Percentiles rank a stretch among this genome's conserved stretches.
phyloP scores from a whole-genome alignment of 805 yeast species.

The Yamadazyma laniorum region DNA sequence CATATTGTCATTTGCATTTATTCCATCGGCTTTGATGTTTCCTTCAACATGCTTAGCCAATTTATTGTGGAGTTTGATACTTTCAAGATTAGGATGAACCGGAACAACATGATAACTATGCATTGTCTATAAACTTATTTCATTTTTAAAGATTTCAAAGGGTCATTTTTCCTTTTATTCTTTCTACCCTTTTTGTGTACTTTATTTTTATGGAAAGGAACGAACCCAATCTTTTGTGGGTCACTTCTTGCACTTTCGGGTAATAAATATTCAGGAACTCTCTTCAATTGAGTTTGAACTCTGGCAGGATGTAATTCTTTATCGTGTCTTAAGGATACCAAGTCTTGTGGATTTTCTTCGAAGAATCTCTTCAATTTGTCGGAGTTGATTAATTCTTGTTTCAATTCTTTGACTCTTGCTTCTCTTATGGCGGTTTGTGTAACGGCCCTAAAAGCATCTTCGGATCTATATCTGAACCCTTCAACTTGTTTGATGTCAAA shows the following conservation, averaged over 20 bases:
- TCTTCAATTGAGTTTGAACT: constrained; percentile 79
- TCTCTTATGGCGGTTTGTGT: constrained; percentile 88
- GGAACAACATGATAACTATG: too few relatives aligned
- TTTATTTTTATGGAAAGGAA: constrained; percentile 63
- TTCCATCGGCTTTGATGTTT: constrained; percentile 51
- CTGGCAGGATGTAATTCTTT: constrained; percentile 81
- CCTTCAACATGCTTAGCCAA: constrained; percentile 58
- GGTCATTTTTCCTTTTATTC: constrained; percentile 47
- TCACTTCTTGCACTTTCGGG: constrained; percentile 71
- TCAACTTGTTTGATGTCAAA: constrained; percentile 92
- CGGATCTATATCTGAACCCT: constrained; percentile 93
- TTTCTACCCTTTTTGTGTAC: constrained; percentile 42
- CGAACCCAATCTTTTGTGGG: constrained; percentile 60
- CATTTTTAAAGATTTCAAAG: constrained; percentile 51
- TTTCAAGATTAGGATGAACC: constrained; percentile 35
- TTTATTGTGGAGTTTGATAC: constrained; percentile 54
- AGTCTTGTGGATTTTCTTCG: constrained; percentile 95
- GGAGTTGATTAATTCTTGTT: constrained; percentile 80
- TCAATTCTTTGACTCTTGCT: constrained; percentile 86
- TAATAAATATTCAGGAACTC: constrained; percentile 88
- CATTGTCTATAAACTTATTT: constrained; percentile 3
- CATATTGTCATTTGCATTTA: constrained; percentile 45
- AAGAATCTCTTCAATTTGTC: constrained; percentile 91
- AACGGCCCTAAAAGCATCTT: constrained; percentile 95
- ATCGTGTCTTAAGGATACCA: constrained; percentile 86